phyloP scores from a whole-genome alignment of 2,329 filamentous ascomycete species.

The Neopestalotiopsis sp. region DNA sequence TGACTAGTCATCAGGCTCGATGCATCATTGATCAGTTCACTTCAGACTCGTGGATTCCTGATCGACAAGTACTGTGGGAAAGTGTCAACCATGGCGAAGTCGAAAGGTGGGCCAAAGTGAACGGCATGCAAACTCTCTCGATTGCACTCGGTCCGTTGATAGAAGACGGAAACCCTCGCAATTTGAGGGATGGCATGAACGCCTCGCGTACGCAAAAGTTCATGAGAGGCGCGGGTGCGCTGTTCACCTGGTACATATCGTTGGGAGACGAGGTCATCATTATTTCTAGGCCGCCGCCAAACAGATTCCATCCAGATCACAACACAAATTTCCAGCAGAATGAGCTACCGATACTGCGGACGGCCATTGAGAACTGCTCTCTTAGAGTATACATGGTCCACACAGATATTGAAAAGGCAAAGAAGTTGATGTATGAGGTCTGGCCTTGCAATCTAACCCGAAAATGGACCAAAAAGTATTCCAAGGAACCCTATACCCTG shows the following conservation, averaged over 20 bases:
- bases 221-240: constrained; percentile 4
- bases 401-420: not conserved
- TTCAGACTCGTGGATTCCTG: not conserved
- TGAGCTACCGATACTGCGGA: constrained; percentile 2
- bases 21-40: not conserved
- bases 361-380: not conserved
- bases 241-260: constrained; percentile 3
- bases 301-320: not conserved
- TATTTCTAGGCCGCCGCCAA: not conserved
- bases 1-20: not conserved
- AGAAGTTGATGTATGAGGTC: not conserved
- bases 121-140: not conserved
- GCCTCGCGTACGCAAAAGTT: not conserved
- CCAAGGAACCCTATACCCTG: not conserved
- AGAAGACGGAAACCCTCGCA: not conserved
- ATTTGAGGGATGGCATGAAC: not conserved
- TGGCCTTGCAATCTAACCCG: not conserved
- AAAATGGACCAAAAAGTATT: not conserved
- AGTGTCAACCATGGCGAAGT: not conserved
- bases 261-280: not conserved
- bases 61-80: not conserved
- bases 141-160: not conserved
- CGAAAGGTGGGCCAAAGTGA: not conserved
- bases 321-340: not conserved
- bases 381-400: constrained; percentile 3